These are phyloP conservation scores for Aspergillus sp. DNA, from an alignment of 2,329 filamentous ascomycete genomes.

Conservation along the genomic window DNA sequence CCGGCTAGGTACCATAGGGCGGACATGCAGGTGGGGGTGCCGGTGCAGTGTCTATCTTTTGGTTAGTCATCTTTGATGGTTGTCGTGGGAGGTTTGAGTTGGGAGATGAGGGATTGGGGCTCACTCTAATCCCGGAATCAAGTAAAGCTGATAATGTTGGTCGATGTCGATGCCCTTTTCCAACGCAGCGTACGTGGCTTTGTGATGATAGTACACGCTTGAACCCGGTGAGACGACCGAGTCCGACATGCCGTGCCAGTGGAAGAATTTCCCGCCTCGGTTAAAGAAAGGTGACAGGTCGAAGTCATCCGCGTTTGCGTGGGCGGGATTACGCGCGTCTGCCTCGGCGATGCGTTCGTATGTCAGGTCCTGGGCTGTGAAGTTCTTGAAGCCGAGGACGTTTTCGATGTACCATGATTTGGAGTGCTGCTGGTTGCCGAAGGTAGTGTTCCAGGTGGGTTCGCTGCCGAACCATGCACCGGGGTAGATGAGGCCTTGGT, in stretches of 20 bases:
- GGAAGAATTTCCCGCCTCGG: neutral
- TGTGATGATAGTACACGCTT: neutral
- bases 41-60: neutral
- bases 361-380: neutral
- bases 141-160: neutral
- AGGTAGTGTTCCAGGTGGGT: neutral
- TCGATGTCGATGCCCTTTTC: neutral
- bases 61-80: too few relatives aligned
- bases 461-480: neutral
- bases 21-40: neutral
- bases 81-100: neutral
- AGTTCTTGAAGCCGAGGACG: neutral
- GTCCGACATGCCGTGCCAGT: conserved; percentile 1
- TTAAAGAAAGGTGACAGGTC: neutral
- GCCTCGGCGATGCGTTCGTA: neutral
- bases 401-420: neutral
- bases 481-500: neutral
- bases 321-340: neutral
- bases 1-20: neutral
- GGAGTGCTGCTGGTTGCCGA: neutral
- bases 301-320: neutral
- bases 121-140: neutral
- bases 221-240: neutral
- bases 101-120: fast-evolving
- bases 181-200: neutral